Evolutionary conservation across 805 yeast species (phyloP).

Genomic region (Lipomyces chichibuensis): DNA sequence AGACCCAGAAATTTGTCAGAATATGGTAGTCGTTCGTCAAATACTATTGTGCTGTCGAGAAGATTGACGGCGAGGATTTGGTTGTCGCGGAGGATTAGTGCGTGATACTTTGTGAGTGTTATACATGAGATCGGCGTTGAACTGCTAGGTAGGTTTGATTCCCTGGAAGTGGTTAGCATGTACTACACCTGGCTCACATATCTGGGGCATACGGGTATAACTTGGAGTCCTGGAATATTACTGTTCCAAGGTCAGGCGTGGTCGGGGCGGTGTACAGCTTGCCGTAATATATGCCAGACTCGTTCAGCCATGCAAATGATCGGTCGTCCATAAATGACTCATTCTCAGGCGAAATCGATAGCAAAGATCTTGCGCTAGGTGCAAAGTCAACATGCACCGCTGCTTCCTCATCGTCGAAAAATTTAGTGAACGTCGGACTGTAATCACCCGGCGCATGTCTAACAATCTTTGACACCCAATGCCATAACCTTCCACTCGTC

Average conservation of each 20-base stretch:
- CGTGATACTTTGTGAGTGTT: constrained; percentile 58
- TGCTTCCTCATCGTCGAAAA: constrained; percentile 39
- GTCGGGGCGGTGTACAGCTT: constrained; percentile 39
- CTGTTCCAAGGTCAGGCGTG: constrained; percentile 28
- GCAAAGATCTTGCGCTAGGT: constrained; percentile 17
- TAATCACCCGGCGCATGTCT: constrained; percentile 35
- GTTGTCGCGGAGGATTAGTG: constrained; percentile 53
- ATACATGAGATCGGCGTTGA: constrained; percentile 43
- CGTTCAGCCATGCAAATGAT: constrained; percentile 54
- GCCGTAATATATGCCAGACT: constrained; percentile 54
- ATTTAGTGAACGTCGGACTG: constrained; percentile 40
- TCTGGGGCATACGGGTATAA: constrained; percentile 38
- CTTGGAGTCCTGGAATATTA: constrained; percentile 45
- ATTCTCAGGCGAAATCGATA: constrained; percentile 34
- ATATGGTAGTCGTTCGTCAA: constrained; percentile 47
- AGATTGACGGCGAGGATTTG: constrained; percentile 54
- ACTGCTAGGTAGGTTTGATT: constrained; percentile 29
- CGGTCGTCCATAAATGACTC: constrained; percentile 34
- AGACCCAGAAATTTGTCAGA: constrained; percentile 52
- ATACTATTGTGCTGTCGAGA: constrained; percentile 54
- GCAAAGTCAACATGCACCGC: constrained; percentile 31
- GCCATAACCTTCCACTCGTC: constrained; percentile 33
- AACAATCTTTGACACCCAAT: constrained; percentile 31
- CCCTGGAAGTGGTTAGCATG: constrained; percentile 15
- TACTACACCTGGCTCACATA: neutral